Conservation (phyloP, 2,329 filamentous ascomycete genomes). For the Paecilomyces dactylethromorphus region DNA sequence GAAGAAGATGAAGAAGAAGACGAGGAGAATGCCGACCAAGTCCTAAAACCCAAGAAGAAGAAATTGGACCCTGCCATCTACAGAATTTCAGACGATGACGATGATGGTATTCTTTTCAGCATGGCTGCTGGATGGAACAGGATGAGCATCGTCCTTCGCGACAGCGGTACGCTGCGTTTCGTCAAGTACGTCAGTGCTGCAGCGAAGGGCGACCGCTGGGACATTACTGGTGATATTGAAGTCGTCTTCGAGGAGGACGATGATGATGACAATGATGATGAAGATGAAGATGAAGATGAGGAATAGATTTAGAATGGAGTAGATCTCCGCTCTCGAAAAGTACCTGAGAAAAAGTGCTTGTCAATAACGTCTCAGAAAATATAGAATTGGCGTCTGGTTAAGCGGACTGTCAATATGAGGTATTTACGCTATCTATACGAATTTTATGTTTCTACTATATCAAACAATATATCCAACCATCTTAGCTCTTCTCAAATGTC, state of each 20-base stretch:
- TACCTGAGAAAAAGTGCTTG: slow-evolving; percentile 21
- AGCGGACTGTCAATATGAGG: not conserved
- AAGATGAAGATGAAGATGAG: slow-evolving; percentile 33
- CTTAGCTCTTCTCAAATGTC: not conserved
- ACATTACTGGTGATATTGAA: slow-evolving; percentile 72
- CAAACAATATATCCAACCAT: not conserved
- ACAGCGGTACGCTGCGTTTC: slow-evolving; percentile 80
- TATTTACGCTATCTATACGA: not conserved
- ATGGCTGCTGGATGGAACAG: slow-evolving; percentile 78
- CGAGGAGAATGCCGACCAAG: slow-evolving; percentile 22
- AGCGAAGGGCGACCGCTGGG: slow-evolving; percentile 87
- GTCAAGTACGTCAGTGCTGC: slow-evolving; percentile 88
- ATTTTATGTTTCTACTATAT: not conserved
- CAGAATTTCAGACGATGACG: slow-evolving; percentile 63
- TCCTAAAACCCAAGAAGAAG: slow-evolving; percentile 22
- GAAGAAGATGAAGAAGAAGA: slow-evolving; percentile 40
- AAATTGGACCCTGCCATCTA: slow-evolving; percentile 75
- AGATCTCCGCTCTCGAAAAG: not conserved
- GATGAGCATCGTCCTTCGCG: slow-evolving; percentile 80
- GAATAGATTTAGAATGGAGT: slow-evolving; percentile 8
- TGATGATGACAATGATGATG: too few relatives aligned
- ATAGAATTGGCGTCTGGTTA: not conserved
- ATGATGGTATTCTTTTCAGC: slow-evolving; percentile 65
- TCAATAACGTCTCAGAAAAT: slow-evolving; percentile 27
- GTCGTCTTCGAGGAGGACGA: slow-evolving; percentile 55